Percentiles rank a stretch among this genome's conserved stretches.
Evolutionary conservation across 2,329 filamentous ascomycete genomes (phyloP).

Genomic region (Helminthosporium solani): DNA sequence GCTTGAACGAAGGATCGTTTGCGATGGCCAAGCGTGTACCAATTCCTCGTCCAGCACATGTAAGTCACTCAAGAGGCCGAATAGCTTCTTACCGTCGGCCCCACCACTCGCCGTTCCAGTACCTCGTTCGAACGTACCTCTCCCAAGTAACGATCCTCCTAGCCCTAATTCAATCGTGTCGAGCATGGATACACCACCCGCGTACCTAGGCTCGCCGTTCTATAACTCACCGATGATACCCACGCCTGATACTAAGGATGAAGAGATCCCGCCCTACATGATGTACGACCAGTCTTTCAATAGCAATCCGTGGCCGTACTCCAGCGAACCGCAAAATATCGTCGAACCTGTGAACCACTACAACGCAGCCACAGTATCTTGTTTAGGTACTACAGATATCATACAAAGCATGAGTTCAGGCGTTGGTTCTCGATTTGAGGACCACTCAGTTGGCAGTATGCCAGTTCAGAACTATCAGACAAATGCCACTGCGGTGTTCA

Average conservation of each 20-base stretch:
- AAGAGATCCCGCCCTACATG: constrained; percentile 26
- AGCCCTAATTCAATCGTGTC: constrained; percentile 38
- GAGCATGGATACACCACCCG: constrained; percentile 33
- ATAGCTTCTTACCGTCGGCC: constrained; percentile 20
- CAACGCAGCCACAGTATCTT: constrained; percentile 30
- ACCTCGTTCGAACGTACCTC: constrained; percentile 19
- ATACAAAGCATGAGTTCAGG: constrained; percentile 48
- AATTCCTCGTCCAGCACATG: constrained; percentile 14
- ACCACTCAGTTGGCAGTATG: constrained; percentile 44
- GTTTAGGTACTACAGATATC: constrained; percentile 47
- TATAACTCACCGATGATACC: constrained; percentile 22
- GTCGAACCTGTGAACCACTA: constrained; percentile 22
- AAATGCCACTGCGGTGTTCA: constrained; percentile 46
- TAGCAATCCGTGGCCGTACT: constrained; percentile 23
- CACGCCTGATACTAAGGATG: constrained; percentile 25
- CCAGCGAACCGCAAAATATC: constrained; percentile 12
- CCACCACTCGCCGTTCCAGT: constrained; percentile 24
- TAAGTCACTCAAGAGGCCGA: constrained; percentile 13
- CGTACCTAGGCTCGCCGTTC: constrained; percentile 21
- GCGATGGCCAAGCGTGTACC: constrained; percentile 20
- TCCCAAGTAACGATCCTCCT: constrained; percentile 28
- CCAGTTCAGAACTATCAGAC: constrained; percentile 45
- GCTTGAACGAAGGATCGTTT: constrained; percentile 33
- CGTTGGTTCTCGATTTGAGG: constrained; percentile 40
- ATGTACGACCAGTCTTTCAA: constrained; percentile 24